Conservation (phyloP, 2,329 filamentous ascomycete species). For the Iodosphaeria phyllophila region DNA sequence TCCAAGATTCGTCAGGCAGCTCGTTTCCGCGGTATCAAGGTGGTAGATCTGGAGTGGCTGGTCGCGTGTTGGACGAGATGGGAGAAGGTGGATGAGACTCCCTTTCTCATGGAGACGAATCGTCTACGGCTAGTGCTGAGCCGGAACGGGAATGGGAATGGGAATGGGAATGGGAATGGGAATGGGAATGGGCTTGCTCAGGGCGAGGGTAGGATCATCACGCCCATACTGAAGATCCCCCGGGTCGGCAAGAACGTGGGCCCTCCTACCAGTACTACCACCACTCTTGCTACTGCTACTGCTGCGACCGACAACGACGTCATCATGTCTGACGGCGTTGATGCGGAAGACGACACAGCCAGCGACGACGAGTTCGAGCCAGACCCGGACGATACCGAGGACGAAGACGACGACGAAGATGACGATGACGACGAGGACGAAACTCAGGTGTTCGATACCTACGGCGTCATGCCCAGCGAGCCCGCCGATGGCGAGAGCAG, state of each 20-base stretch:
- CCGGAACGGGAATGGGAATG: conserved; percentile 10
- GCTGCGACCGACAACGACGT: conserved; percentile 15
- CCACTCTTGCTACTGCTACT: background rate
- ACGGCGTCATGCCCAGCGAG: conserved; percentile 29
- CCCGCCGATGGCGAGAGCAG: conserved; percentile 21
- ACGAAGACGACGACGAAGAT: conserved; percentile 19
- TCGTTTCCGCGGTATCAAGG: conserved; percentile 62
- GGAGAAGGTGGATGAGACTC: conserved; percentile 59
- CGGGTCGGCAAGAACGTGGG: conserved; percentile 15
- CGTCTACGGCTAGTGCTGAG: conserved; percentile 40
- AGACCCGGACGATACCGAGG: conserved; percentile 10
- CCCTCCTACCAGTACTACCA: background rate
- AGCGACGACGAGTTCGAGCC: conserved; percentile 16
- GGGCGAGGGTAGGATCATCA: too few species aligned
- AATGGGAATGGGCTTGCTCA: too few species aligned
- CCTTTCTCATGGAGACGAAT: conserved; percentile 61
- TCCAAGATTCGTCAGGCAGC: conserved; percentile 82
- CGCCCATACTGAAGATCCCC: too few species aligned
- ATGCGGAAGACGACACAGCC: conserved; percentile 4
- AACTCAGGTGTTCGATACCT: conserved; percentile 22
- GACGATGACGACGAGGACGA: conserved; percentile 16
- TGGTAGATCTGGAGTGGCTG: conserved; percentile 85
- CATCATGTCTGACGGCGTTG: conserved; percentile 7
- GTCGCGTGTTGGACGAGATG: conserved; percentile 70
- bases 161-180: conserved; percentile 7